Conservation (phyloP, 768 basidiomycete species). For the Mycena alexandri region DNA sequence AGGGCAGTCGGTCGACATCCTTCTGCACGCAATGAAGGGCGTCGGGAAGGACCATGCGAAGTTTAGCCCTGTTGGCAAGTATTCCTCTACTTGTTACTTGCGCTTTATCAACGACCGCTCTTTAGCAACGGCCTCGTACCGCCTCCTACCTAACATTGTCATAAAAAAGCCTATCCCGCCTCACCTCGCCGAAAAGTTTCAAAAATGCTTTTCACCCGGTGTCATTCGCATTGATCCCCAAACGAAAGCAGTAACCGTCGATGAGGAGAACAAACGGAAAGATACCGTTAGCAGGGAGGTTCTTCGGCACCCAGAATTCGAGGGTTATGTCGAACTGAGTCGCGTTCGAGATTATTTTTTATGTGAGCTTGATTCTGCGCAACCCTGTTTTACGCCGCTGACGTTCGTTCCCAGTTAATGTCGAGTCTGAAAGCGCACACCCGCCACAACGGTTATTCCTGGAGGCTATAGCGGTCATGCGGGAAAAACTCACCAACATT, state of each 20-base stretch:
- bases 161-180: conserved; percentile 82
- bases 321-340: conserved; percentile 83
- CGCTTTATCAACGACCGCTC: neutral
- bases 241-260: conserved; percentile 72
- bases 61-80: conserved; percentile 92
- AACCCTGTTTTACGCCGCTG: conserved; percentile 14
- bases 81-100: neutral
- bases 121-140: conserved; percentile 94
- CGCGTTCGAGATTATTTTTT: conserved; percentile 94
- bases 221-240: conserved; percentile 74
- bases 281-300: conserved; percentile 96
- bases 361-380: conserved; percentile 64
- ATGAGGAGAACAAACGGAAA: conserved; percentile 74
- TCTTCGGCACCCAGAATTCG: conserved; percentile 91
- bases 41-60: conserved; percentile 97
- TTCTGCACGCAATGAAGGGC: conserved; percentile 92
- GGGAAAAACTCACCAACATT: conserved; percentile 78
- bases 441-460: conserved; percentile 84
- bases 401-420: conserved; percentile 68
- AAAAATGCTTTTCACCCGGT: conserved; percentile 87
- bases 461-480: conserved; percentile 85
- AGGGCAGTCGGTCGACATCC: conserved; percentile 88
- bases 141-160: conserved; percentile 88
- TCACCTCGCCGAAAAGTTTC: conserved; percentile 84
- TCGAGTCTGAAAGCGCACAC: conserved; percentile 94